Percentiles rank a stretch among this genome's conserved stretches.
These are phyloP conservation scores for Podospora appendiculata DNA, from an alignment of 495 filamentous ascomycete species.

Conservation along the genomic window DNA sequence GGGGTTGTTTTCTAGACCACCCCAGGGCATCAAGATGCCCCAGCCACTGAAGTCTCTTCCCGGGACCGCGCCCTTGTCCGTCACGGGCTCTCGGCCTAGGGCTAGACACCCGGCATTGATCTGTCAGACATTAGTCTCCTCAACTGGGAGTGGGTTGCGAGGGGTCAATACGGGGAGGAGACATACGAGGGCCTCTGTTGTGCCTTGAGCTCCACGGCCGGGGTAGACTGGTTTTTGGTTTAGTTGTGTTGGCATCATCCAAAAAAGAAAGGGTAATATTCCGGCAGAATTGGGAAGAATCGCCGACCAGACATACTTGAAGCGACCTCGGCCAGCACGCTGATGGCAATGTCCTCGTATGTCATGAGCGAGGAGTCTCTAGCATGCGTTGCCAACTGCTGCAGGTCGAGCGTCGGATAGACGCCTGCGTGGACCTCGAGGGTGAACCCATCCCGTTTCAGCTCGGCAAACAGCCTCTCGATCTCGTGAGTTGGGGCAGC, in stretches of 20 bases:
- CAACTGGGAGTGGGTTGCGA: too few relatives aligned
- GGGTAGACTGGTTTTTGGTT: slow-evolving; percentile 55
- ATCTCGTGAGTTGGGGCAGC: slow-evolving; percentile 2
- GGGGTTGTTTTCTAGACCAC: slow-evolving; percentile 11
- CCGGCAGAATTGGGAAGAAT: neutral
- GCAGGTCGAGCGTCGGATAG: slow-evolving; percentile 65
- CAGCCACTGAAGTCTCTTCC: slow-evolving; percentile 55
- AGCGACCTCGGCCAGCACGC: slow-evolving; percentile 61
- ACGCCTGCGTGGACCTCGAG: slow-evolving; percentile 30
- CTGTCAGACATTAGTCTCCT: too few relatives aligned
- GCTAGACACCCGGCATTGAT: slow-evolving; percentile 65
- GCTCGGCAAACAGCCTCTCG: slow-evolving; percentile 1
- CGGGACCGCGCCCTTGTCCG: slow-evolving; percentile 19
- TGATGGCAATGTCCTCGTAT: slow-evolving; percentile 55
- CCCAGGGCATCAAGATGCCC: slow-evolving; percentile 65
- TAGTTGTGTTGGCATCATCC: neutral
- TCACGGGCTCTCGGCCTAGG: slow-evolving; percentile 56
- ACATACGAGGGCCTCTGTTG: slow-evolving; percentile 51
- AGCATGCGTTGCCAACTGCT: slow-evolving; percentile 71
- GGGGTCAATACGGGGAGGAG: too few relatives aligned
- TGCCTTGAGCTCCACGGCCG: slow-evolving; percentile 35
- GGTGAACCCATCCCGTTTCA: slow-evolving; percentile 10
- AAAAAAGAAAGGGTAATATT: neutral
- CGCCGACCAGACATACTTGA: slow-evolving; percentile 8
- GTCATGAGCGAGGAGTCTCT: slow-evolving; percentile 28